Conservation (phyloP, 2,329 filamentous ascomycete genomes). For the Microcyclosporella mali region DNA sequence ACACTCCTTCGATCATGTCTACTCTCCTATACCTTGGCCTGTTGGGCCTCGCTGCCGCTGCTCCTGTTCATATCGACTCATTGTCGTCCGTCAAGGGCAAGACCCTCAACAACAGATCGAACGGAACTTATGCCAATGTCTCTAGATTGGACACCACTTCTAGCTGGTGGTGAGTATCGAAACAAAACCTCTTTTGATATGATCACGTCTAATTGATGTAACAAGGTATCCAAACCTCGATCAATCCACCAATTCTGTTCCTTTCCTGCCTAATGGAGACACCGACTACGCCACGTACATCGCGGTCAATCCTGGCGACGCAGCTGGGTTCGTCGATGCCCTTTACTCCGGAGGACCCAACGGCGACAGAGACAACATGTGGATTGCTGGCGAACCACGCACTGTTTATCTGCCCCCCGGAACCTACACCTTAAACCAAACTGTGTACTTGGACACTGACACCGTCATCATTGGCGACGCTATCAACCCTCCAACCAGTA, state of each 20-base stretch:
- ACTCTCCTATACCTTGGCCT: background rate
- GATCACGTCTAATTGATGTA: too few relatives aligned
- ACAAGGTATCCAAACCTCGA: conserved; percentile 9
- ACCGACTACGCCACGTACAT: conserved; percentile 9
- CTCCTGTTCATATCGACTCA: background rate
- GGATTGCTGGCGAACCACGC: conserved; percentile 49
- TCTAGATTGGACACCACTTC: background rate
- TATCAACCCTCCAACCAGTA: conserved; percentile 59
- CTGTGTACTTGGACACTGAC: conserved; percentile 79
- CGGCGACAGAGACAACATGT: conserved; percentile 9
- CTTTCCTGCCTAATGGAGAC: conserved; percentile 3
- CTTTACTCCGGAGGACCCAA: conserved; percentile 10
- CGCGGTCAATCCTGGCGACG: conserved; percentile 3
- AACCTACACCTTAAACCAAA: conserved; percentile 56
- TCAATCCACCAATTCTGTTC: conserved; percentile 12
- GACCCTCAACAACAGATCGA: background rate
- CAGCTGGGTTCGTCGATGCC: conserved; percentile 3
- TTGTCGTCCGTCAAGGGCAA: background rate
- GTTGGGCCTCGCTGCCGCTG: background rate
- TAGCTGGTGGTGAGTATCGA: conserved; percentile 6
- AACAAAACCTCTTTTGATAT: too few relatives aligned
- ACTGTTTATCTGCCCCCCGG: conserved; percentile 18
- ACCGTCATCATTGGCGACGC: conserved; percentile 84
- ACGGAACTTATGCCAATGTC: background rate
- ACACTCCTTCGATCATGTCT: too few relatives aligned